Conservation (phyloP, 176 grass and related monocot species). For the Chloris gayana region DNA sequence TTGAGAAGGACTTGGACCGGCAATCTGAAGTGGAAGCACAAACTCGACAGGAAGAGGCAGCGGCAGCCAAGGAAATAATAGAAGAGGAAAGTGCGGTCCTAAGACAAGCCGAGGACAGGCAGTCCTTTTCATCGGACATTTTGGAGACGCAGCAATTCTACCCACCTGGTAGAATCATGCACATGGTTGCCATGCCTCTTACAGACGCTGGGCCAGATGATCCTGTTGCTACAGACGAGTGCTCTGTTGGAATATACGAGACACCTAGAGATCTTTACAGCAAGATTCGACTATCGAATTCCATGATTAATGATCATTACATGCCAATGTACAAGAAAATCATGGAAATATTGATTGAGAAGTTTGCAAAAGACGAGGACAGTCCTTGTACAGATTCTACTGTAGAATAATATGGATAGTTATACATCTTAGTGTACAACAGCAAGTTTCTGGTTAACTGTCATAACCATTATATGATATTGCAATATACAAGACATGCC, state of each 20-base stretch:
- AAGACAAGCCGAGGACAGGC: constrained; percentile 52
- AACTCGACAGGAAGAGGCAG: constrained; percentile 57
- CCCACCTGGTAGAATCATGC: constrained; percentile 93
- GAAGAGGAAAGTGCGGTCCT: constrained; percentile 61
- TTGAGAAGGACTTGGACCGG: constrained; percentile 74
- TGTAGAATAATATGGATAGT: constrained; percentile 38
- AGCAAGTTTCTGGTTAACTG: constrained; percentile 12
- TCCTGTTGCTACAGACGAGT: constrained; percentile 50
- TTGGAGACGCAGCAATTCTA: constrained; percentile 84
- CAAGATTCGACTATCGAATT: constrained; percentile 86
- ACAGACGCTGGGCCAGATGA: constrained; percentile 48
- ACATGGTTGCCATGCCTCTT: constrained; percentile 79
- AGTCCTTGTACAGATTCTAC: constrained; percentile 54
- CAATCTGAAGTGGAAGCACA: constrained; percentile 57
- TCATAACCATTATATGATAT: constrained; percentile 30
- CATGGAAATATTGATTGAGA: constrained; percentile 96
- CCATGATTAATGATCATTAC: constrained; percentile 99
- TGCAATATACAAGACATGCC: constrained; percentile 24
- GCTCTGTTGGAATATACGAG: constrained; percentile 72
- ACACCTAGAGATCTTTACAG: constrained; percentile 84
- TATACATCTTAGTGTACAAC: constrained; percentile 44
- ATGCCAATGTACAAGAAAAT: constrained; percentile 99
- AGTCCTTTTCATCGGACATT: constrained; percentile 54
- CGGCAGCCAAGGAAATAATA: constrained; percentile 64
- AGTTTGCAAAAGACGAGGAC: constrained; percentile 75